Percentiles rank a stretch among this genome's conserved stretches.
phyloP scores from a whole-genome alignment of 805 yeast genomes.

The Barnettozyma botsteinii region DNA sequence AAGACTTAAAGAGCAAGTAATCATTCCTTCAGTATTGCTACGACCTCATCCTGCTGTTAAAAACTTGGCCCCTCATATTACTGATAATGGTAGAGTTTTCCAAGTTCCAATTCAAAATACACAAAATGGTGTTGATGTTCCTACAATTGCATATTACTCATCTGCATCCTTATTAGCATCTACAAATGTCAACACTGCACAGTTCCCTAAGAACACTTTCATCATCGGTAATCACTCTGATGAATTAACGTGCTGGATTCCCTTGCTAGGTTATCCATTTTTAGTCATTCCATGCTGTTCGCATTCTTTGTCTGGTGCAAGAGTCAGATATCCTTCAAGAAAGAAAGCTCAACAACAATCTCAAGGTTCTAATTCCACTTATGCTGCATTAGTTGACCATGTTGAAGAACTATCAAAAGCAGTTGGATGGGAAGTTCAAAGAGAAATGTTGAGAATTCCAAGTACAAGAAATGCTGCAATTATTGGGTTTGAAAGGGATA shows the following conservation, averaged over 20 bases:
- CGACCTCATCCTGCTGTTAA: slow-evolving; percentile 64
- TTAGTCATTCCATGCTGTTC: slow-evolving; percentile 95
- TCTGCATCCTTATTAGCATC: slow-evolving; percentile 41
- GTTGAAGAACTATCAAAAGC: slow-evolving; percentile 60
- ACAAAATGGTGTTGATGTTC: slow-evolving; percentile 26
- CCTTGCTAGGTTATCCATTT: slow-evolving; percentile 79
- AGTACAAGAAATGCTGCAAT: slow-evolving; percentile 91
- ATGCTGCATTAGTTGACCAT: slow-evolving; percentile 82
- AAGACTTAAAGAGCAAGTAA: slow-evolving; percentile 64
- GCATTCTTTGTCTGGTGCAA: slow-evolving; percentile 75
- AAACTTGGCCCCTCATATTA: slow-evolving; percentile 45
- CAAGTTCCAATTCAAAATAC: slow-evolving; percentile 33
- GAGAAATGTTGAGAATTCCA: slow-evolving; percentile 88
- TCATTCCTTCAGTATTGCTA: slow-evolving; percentile 70
- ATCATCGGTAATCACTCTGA: slow-evolving; percentile 93
- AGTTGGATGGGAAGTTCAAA: slow-evolving; percentile 80
- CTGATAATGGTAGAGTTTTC: slow-evolving; percentile 58
- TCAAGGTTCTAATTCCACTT: slow-evolving; percentile 47
- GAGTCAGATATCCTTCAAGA: slow-evolving; percentile 54
- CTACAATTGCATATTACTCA: slow-evolving; percentile 45
- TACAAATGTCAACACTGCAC: slow-evolving; percentile 52
- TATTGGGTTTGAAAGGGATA: slow-evolving; percentile 51
- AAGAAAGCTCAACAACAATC: slow-evolving; percentile 17
- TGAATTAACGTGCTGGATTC: slow-evolving; percentile 94
- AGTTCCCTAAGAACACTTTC: slow-evolving; percentile 67